Percentiles rank a stretch among this genome's conserved stretches.
Conservation (phyloP, 345 rosid species). For the Hevea brasiliensis region DNA sequence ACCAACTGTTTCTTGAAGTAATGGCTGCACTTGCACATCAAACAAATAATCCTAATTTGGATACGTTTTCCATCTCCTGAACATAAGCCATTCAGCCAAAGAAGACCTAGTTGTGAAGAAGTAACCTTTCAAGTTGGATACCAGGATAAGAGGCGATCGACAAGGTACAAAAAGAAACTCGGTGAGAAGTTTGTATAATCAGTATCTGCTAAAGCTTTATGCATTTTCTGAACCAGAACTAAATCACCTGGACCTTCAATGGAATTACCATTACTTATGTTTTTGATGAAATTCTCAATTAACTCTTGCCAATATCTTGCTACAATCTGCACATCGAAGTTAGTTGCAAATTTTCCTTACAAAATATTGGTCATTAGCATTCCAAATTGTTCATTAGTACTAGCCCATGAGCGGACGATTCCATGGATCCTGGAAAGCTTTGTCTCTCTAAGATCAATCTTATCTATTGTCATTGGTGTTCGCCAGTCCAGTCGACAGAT, state of each 20-base stretch:
- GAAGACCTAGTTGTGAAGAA: neutral
- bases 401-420: neutral
- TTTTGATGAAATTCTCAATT: neutral
- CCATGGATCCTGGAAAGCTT: neutral
- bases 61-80: neutral
- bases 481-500: neutral
- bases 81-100: constrained; percentile 7
- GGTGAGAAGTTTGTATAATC: neutral
- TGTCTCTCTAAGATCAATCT: neutral
- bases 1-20: neutral
- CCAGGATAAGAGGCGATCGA: constrained; percentile 1
- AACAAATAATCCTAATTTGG: neutral
- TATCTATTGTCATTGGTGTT: neutral
- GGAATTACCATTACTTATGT: neutral
- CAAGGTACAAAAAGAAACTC: neutral
- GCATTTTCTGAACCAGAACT: neutral
- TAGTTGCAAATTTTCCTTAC: neutral
- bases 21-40: neutral
- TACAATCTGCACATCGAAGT: neutral
- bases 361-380: neutral
- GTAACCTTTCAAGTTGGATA: neutral
- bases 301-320: neutral
- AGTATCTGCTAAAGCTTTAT: neutral
- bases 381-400: neutral
- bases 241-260: neutral